These are phyloP conservation scores for Discostella stelligera DNA, from an alignment of 352 stramenopile species.

Conservation along the genomic window DNA sequence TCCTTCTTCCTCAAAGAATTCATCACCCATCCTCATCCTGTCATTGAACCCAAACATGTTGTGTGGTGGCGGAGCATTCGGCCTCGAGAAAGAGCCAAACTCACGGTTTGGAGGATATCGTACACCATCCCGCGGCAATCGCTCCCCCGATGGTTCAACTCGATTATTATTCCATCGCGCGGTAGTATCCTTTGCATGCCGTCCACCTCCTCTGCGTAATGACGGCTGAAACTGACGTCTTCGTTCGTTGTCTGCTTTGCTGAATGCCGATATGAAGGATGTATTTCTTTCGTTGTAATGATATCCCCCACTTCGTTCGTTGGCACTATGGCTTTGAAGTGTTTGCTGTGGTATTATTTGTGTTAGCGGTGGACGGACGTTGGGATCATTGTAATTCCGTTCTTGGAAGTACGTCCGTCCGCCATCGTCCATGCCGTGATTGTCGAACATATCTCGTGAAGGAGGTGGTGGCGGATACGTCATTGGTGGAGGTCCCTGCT, in stretches of 20 bases:
- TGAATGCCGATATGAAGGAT: constrained; percentile 38
- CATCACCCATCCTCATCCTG: neutral
- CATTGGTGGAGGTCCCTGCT: constrained; percentile 6
- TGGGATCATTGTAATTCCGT: constrained; percentile 11
- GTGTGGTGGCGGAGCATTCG: neutral
- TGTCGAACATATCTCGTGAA: neutral
- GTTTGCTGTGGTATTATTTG: neutral
- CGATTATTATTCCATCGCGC: neutral
- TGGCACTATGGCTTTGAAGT: constrained; percentile 13
- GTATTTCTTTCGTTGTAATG: constrained; percentile 22
- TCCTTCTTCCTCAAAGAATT: constrained; percentile 4
- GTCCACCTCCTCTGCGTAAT: constrained; percentile 1
- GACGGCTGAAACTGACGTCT: constrained; percentile 18
- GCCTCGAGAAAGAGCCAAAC: neutral
- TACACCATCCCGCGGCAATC: neutral
- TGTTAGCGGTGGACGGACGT: neutral
- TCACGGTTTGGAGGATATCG: constrained; percentile 2
- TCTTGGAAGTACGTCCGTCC: constrained; percentile 23
- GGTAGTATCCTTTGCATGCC: neutral
- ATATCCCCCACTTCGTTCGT: constrained; percentile 12
- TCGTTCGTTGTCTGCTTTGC: constrained; percentile 29
- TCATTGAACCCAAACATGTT: neutral
- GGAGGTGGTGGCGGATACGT: constrained; percentile 8
- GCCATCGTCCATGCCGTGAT: constrained; percentile 16
- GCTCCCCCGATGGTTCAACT: neutral